Evolutionary conservation across 371 early-diverging fungal species (phyloP).

Genomic region (Mortierella sp.): DNA sequence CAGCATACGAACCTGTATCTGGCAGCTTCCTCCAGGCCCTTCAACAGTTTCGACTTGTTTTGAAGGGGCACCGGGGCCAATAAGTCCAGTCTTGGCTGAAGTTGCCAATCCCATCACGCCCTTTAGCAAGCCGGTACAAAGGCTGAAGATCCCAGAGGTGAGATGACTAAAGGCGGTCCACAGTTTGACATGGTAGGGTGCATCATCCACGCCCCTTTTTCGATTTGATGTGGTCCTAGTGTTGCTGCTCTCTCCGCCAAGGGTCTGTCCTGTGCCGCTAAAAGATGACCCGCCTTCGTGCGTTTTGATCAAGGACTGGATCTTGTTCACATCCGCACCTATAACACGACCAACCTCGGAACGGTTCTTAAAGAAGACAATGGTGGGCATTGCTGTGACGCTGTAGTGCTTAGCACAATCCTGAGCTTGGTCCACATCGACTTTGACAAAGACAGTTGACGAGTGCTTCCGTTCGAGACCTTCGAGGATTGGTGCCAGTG

Average conservation of each 20-base stretch:
- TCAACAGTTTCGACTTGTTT: constrained; percentile 27
- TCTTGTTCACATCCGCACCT: constrained; percentile 44
- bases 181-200: constrained; percentile 34
- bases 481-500: constrained; percentile 54
- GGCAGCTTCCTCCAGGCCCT: constrained; percentile 49
- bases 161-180: constrained; percentile 40
- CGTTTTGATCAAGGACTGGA: constrained; percentile 38
- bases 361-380: constrained; percentile 45
- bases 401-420: constrained; percentile 35
- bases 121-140: constrained; percentile 21
- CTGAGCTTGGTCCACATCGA: constrained; percentile 54
- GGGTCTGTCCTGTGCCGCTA: constrained; percentile 42
- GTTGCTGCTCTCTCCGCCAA: constrained; percentile 29
- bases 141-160: constrained; percentile 23
- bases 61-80: constrained; percentile 9
- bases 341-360: constrained; percentile 50
- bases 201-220: constrained; percentile 16
- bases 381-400: constrained; percentile 54
- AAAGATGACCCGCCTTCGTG: constrained; percentile 41
- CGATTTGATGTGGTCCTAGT: constrained; percentile 5
- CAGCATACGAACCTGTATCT: constrained; percentile 50
- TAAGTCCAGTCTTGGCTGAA: constrained; percentile 27
- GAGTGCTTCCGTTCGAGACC: constrained; percentile 43
- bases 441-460: constrained; percentile 51
- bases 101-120: constrained; percentile 11